Percentiles rank a stretch among this genome's conserved stretches.
Evolutionary conservation across 2,329 filamentous ascomycete genomes (phyloP).

Genomic region (Cladophialophora psammophila): DNA sequence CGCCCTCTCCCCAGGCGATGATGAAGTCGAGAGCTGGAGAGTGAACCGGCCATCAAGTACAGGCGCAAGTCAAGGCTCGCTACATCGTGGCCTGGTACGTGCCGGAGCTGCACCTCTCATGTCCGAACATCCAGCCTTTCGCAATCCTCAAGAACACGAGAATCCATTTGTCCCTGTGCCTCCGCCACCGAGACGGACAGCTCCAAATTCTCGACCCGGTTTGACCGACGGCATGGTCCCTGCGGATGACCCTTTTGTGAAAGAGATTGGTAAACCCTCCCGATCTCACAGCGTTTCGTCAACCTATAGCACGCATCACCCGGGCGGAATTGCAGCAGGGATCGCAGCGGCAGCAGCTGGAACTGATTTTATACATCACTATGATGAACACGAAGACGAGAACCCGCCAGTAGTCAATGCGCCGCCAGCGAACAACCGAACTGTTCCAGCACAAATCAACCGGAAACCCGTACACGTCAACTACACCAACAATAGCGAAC

Average conservation of each 20-base stretch:
- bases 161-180: conserved; percentile 40
- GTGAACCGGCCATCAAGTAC: conserved; percentile 18
- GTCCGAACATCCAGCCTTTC: conserved; percentile 35
- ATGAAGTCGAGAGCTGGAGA: conserved; percentile 40
- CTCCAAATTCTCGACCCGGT: conserved; percentile 33
- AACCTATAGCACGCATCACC: conserved; percentile 11
- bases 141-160: conserved; percentile 25
- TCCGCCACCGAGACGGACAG: conserved; percentile 38
- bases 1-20: conserved; percentile 36
- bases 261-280: conserved; percentile 14
- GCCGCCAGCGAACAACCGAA: background rate
- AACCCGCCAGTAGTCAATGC: conserved; percentile 9
- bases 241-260: conserved; percentile 30
- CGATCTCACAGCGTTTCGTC: conserved; percentile 15
- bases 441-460: conserved; percentile 17
- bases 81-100: conserved; percentile 7
- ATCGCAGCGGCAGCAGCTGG: conserved; percentile 34
- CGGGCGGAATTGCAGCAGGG: conserved; percentile 29
- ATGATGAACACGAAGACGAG: conserved; percentile 23
- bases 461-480: conserved; percentile 34
- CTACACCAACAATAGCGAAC: conserved; percentile 30
- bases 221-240: conserved; percentile 32
- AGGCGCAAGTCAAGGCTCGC: conserved; percentile 11
- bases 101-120: conserved; percentile 32
- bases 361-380: conserved; percentile 29